A percentile compares a stretch with the other conserved stretches of the same genome.
Evolutionary conservation across 2,329 filamentous ascomycete genomes (phyloP).

Genomic region (Apiospora marii): DNA sequence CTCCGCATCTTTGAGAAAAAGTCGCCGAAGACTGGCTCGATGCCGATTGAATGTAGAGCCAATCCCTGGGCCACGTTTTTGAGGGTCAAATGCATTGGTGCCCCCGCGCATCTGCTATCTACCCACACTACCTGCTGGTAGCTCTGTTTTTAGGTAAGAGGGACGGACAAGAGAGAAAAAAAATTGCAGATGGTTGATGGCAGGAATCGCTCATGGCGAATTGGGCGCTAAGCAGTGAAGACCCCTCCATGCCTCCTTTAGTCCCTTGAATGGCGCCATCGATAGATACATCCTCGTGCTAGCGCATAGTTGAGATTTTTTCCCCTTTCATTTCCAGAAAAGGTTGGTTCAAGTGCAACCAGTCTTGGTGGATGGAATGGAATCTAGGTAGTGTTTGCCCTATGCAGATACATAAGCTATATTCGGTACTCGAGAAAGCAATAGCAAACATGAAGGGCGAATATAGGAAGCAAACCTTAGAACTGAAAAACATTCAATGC

Average conservation of each 20-base stretch:
- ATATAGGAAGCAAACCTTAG: too few species aligned
- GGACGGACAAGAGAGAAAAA: background rate
- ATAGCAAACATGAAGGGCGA: too few species aligned
- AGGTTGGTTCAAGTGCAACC: background rate
- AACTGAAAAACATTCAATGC: too few species aligned
- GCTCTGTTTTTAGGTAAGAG: background rate
- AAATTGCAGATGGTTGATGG: constrained; percentile 1
- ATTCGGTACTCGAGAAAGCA: too few species aligned
- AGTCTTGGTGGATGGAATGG: too few species aligned
- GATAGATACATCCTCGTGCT: background rate
- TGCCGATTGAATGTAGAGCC: constrained; percentile 15
- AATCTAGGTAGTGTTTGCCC: too few species aligned
- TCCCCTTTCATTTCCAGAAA: background rate
- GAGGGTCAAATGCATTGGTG: background rate
- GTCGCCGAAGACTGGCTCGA: constrained; percentile 14
- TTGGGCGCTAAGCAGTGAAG: constrained; percentile 22
- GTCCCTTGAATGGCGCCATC: background rate
- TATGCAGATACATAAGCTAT: too few species aligned
- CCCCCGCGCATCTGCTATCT: background rate
- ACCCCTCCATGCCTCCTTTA: background rate
- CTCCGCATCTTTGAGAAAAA: background rate
- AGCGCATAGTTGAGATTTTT: too few species aligned
- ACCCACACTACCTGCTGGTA: background rate
- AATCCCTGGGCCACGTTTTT: constrained; percentile 15
- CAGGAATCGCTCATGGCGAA: background rate